These are phyloP conservation scores for Aquilaria yunnanensis DNA, from an alignment of 345 rosid genomes.

Conservation along the genomic window DNA sequence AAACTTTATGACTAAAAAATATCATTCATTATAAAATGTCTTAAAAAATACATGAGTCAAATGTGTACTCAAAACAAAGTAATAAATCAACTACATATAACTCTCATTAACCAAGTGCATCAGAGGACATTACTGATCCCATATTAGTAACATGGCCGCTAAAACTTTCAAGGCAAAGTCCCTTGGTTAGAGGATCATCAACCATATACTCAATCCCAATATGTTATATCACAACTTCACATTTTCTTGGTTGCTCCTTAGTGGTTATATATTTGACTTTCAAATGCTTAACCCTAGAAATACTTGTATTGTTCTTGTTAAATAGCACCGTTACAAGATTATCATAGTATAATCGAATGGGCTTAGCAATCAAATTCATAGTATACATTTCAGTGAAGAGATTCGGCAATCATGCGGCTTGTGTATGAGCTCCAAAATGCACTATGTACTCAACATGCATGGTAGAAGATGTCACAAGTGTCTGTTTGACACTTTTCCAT, in stretches of 20 bases:
- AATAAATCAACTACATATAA: no score
- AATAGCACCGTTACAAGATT: not conserved
- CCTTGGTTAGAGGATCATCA: no score
- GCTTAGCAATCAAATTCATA: not conserved
- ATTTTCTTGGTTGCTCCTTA: not conserved
- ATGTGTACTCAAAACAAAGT: no score
- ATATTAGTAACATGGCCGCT: no score
- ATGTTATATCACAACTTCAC: not conserved
- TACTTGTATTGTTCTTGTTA: conserved; percentile 1
- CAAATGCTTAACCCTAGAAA: not conserved
- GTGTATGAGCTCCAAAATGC: not conserved
- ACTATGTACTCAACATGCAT: conserved; percentile 1
- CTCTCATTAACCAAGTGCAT: no score
- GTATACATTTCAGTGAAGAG: not conserved
- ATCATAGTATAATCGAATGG: not conserved
- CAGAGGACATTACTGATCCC: no score
- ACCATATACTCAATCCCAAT: not conserved
- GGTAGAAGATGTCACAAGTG: conserved; percentile 3
- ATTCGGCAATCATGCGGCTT: not conserved
- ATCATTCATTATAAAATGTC: no score
- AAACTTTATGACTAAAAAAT: no score
- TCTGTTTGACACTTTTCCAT: conserved; percentile 9
- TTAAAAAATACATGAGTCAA: no score
- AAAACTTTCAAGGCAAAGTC: no score
- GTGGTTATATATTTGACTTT: not conserved